A percentile compares a stretch with the other conserved stretches of the same genome.
Evolutionary conservation across 2,329 filamentous ascomycete species (phyloP).

Genomic region (Beauveria caledonica): DNA sequence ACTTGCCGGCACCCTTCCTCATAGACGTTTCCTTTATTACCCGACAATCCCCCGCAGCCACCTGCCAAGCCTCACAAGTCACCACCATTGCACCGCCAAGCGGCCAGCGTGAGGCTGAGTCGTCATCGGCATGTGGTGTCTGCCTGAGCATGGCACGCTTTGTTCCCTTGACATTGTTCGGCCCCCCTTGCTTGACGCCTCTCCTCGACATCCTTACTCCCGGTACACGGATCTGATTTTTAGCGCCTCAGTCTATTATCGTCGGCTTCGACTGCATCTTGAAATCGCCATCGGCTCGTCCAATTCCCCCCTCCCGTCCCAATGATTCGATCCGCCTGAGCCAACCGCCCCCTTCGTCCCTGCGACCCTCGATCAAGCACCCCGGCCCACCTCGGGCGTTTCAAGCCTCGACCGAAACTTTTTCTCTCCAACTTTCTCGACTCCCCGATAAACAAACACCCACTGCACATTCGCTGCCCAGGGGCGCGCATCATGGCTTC

Average conservation of each 20-base stretch:
- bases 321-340: background rate
- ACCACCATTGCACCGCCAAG: background rate
- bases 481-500: conserved; percentile 24
- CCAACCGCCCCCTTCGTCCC: background rate
- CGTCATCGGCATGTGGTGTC: conserved; percentile 4
- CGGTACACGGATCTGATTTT: background rate
- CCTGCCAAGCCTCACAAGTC: background rate
- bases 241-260: background rate
- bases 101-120: conserved; percentile 7
- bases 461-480: background rate
- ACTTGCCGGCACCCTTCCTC: background rate
- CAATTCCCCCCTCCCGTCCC: background rate
- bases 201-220: background rate
- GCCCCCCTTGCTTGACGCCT: background rate
- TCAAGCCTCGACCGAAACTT: background rate
- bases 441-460: background rate
- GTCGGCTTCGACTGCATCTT: background rate
- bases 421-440: too few relatives aligned
- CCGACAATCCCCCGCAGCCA: conserved; percentile 11
- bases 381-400: background rate
- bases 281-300: background rate
- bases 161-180: background rate
- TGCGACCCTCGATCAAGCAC: conserved; percentile 1
- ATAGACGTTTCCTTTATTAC: background rate
- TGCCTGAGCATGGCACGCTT: background rate